Conservation (phyloP, 352 stramenopile genomes). For the Phytopythium delawarense region DNA sequence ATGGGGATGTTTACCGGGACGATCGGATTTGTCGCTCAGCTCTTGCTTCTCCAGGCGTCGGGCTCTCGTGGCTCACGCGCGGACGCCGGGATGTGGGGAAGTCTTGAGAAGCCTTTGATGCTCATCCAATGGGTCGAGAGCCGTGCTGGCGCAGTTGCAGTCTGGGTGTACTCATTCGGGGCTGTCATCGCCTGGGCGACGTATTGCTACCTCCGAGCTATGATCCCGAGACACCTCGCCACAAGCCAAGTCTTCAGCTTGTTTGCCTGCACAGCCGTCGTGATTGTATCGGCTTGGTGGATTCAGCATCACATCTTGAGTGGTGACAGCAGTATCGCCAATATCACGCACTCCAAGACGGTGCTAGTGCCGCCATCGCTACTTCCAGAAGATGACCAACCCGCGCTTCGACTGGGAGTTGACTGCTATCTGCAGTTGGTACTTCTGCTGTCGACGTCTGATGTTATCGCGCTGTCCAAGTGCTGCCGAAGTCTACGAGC, state of each 20-base stretch:
- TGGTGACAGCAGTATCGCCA: neutral
- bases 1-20: slow-evolving; percentile 46
- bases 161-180: slow-evolving; percentile 19
- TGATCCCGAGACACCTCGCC: slow-evolving; percentile 24
- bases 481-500: slow-evolving; percentile 15
- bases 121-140: slow-evolving; percentile 10
- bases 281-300: slow-evolving; percentile 35
- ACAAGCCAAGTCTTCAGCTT: slow-evolving; percentile 25
- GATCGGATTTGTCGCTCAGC: slow-evolving; percentile 41
- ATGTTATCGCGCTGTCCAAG: slow-evolving; percentile 24
- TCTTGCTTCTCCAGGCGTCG: slow-evolving; percentile 40
- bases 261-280: slow-evolving; percentile 25
- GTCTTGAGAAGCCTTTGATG: slow-evolving; percentile 8
- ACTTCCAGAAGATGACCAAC: neutral
- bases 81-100: neutral
- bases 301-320: slow-evolving; percentile 47
- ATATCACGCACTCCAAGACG: neutral
- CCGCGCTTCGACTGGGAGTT: slow-evolving; percentile 13
- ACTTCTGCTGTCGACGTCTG: slow-evolving; percentile 26
- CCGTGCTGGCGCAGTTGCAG: slow-evolving; percentile 2
- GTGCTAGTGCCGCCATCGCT: neutral
- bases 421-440: slow-evolving; percentile 35
- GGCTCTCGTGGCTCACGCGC: slow-evolving; percentile 10
- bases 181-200: slow-evolving; percentile 11
- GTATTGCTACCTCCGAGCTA: slow-evolving; percentile 25